Conservation (phyloP, 805 yeast genomes). For the Pichia californica region DNA sequence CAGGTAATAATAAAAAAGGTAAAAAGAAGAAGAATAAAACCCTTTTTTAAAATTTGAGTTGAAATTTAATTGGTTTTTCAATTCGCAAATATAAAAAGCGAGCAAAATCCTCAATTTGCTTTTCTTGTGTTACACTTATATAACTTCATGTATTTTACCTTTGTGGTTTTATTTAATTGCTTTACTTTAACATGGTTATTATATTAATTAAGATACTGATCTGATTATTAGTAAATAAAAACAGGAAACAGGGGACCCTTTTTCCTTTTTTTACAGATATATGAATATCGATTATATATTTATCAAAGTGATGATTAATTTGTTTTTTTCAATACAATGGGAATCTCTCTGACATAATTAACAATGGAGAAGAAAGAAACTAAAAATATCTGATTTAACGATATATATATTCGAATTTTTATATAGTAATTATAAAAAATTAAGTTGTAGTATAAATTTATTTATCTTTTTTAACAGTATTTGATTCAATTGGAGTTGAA, state of each 20-base stretch:
- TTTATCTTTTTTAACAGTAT: constrained; percentile 2
- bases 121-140: not conserved
- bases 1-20: constrained; percentile 17
- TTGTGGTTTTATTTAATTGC: too few species aligned
- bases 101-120: not conserved
- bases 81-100: not conserved
- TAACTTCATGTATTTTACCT: too few species aligned
- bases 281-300: too few species aligned
- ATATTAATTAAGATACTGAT: too few species aligned
- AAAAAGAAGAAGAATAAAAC: constrained; percentile 17
- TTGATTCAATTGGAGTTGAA: not conserved
- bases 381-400: constrained; percentile 2
- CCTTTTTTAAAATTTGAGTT: constrained; percentile 5
- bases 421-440: not conserved
- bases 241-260: too few species aligned
- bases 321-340: constrained; percentile 9
- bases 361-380: constrained; percentile 9
- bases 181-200: too few species aligned
- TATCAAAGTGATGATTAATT: constrained; percentile 2
- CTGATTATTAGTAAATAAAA: too few species aligned
- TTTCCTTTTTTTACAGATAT: too few species aligned
- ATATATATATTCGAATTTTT: too few species aligned
- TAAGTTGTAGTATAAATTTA: not conserved
- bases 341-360: constrained; percentile 5
- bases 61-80: too few species aligned